These are phyloP conservation scores for Spergularia bocconei DNA, from an alignment of 148 eudicot genomes.

Conservation along the genomic window DNA sequence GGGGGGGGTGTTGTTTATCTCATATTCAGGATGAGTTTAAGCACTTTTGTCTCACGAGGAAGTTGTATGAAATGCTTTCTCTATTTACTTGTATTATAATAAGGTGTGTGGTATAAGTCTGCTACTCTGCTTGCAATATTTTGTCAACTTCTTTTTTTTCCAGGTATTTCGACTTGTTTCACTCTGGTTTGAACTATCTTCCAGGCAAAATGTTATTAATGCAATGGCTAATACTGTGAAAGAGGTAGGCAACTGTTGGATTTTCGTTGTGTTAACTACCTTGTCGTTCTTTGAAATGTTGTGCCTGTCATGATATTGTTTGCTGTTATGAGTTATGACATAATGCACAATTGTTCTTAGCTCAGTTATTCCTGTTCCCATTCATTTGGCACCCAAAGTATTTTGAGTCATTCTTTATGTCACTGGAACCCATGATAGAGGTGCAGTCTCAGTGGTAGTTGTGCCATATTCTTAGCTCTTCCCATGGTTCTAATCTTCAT, in stretches of 20 bases:
- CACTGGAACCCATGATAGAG: neutral
- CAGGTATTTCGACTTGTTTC: slow-evolving; percentile 99
- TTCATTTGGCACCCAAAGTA: neutral
- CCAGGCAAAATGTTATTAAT: slow-evolving; percentile 64
- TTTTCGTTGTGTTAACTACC: neutral
- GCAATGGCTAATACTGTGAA: slow-evolving; percentile 74
- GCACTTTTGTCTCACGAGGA: neutral
- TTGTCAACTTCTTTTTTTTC: slow-evolving; percentile 1
- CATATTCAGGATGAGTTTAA: neutral
- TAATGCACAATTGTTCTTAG: neutral
- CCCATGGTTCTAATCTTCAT: no score
- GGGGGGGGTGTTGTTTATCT: no score
- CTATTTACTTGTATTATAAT: neutral
- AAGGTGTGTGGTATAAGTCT: neutral
- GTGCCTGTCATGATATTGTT: neutral
- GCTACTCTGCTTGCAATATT: neutral
- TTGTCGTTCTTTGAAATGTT: neutral
- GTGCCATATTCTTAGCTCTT: no score
- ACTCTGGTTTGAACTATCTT: slow-evolving; percentile 86
- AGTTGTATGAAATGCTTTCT: neutral
- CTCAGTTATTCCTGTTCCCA: neutral
- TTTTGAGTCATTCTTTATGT: neutral
- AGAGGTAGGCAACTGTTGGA: slow-evolving; percentile 48
- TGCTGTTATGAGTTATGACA: neutral
- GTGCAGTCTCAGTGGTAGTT: neutral